A percentile compares a stretch with the other conserved stretches of the same genome.
Evolutionary conservation across 139 green algal genomes (phyloP).

Genomic region (Raphidocelis subcapitata): DNA sequence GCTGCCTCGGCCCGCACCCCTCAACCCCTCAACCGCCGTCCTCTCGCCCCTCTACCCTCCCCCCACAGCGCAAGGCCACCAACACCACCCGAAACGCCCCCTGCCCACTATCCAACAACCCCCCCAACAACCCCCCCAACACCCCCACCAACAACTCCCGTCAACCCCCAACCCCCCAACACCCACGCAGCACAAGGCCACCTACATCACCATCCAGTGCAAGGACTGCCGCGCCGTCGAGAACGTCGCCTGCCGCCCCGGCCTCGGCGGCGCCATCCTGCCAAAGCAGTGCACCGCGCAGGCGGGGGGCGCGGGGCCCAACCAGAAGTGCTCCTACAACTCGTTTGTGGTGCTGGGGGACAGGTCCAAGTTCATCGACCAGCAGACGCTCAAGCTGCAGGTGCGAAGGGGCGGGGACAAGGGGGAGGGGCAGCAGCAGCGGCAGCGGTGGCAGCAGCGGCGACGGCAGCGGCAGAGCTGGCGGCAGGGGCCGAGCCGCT

Average conservation of each 20-base stretch:
- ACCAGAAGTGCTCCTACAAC: conserved; percentile 73
- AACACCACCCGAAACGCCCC: too few relatives aligned
- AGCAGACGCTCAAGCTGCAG: conserved; percentile 97
- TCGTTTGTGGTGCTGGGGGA: conserved; percentile 85
- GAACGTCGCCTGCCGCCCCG: conserved; percentile 72
- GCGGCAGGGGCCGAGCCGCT: background rate
- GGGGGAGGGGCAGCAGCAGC: too few relatives aligned
- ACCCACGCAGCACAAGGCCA: conserved; percentile 89
- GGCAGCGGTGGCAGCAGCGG: too few relatives aligned
- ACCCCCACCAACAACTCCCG: background rate
- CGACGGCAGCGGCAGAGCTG: too few relatives aligned
- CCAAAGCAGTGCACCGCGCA: conserved; percentile 42
- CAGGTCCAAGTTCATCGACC: conserved; percentile 85
- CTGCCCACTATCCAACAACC: too few relatives aligned
- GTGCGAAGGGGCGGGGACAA: conserved; percentile 33
- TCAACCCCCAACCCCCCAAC: background rate
- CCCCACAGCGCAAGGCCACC: too few relatives aligned
- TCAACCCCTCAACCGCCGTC: too few relatives aligned
- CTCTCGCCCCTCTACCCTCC: too few relatives aligned
- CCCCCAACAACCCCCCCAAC: too few relatives aligned
- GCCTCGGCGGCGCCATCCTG: conserved; percentile 79
- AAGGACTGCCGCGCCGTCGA: conserved; percentile 76
- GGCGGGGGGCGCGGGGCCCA: conserved; percentile 5
- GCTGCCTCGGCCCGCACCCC: too few relatives aligned
- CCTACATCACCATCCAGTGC: conserved; percentile 87